These are phyloP conservation scores for Cyanidium caldarium DNA, from an alignment of 23 red algal species.

Conservation along the genomic window DNA sequence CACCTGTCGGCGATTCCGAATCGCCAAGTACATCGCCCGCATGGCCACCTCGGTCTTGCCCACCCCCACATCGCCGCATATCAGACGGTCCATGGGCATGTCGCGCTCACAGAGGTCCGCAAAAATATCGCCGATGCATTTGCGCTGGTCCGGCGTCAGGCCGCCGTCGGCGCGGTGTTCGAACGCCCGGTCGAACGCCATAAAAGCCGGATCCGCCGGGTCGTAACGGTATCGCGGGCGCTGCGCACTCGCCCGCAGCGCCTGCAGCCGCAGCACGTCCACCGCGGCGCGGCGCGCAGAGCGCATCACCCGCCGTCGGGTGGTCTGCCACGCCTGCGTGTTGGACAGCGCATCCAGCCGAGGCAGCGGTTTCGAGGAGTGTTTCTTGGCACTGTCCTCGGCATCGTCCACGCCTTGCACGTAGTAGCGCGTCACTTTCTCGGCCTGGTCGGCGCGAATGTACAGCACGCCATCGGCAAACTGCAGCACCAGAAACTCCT, in stretches of 20 bases:
- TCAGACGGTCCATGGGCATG: conserved; percentile 74
- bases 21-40: conserved; percentile 42
- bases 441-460: neutral
- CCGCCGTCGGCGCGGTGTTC: neutral
- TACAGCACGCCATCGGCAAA: neutral
- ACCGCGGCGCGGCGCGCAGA: neutral
- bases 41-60: conserved; percentile 98
- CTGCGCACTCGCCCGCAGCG: neutral
- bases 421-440: neutral
- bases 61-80: conserved; percentile 96
- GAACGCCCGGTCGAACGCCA: neutral
- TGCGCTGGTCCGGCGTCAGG: conserved; percentile 55
- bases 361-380: neutral
- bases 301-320: neutral
- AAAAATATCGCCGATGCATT: conserved; percentile 36
- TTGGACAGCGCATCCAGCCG: neutral
- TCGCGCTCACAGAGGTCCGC: conserved; percentile 40
- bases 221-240: neutral
- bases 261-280: neutral
- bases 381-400: neutral
- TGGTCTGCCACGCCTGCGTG: neutral
- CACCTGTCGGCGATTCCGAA: conserved; percentile 51
- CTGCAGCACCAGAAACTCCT: neutral
- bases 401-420: neutral
- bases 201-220: neutral